phyloP scores from a whole-genome alignment of 768 basidiomycete species.

The Mycena rosella region DNA sequence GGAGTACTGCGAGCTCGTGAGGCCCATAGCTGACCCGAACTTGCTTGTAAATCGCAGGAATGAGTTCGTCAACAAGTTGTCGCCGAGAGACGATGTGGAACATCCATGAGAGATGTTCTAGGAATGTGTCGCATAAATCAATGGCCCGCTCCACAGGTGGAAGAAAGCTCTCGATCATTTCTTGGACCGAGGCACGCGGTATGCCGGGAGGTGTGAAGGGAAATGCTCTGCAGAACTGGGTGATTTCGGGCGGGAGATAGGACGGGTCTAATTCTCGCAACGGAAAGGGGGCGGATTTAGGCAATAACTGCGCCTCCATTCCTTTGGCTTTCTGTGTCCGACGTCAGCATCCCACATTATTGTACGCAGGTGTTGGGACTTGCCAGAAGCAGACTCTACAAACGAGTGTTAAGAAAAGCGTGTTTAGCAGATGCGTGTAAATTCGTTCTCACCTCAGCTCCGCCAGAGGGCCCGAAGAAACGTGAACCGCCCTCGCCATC shows the following conservation, averaged over 20 bases:
- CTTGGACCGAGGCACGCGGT: conserved; percentile 48
- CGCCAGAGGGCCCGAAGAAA: conserved; percentile 63
- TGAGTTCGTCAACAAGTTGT: conserved; percentile 58
- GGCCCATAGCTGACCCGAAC: conserved; percentile 54
- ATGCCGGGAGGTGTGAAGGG: conserved; percentile 58
- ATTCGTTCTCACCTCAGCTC: conserved; percentile 57
- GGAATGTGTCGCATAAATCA: conserved; percentile 58
- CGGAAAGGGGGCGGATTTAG: conserved; percentile 30
- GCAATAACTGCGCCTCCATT: conserved; percentile 36
- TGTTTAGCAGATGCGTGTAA: background rate
- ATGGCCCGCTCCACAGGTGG: conserved; percentile 58
- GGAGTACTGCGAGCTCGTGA: conserved; percentile 63
- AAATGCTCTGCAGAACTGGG: conserved; percentile 57
- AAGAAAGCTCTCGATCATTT: conserved; percentile 59
- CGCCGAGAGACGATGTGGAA: conserved; percentile 62
- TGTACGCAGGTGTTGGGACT: conserved; percentile 33
- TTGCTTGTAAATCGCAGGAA: conserved; percentile 61
- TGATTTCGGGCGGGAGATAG: conserved; percentile 60
- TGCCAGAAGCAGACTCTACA: conserved; percentile 59
- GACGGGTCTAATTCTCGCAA: conserved; percentile 57
- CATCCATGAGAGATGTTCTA: conserved; percentile 66
- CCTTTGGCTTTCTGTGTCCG: conserved; percentile 43
- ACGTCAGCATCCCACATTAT: background rate
- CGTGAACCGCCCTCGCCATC: conserved; percentile 55
- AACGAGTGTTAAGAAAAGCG: background rate